phyloP scores from a whole-genome alignment of 108 stramenopile species.

The Skeletonema tropicum region DNA sequence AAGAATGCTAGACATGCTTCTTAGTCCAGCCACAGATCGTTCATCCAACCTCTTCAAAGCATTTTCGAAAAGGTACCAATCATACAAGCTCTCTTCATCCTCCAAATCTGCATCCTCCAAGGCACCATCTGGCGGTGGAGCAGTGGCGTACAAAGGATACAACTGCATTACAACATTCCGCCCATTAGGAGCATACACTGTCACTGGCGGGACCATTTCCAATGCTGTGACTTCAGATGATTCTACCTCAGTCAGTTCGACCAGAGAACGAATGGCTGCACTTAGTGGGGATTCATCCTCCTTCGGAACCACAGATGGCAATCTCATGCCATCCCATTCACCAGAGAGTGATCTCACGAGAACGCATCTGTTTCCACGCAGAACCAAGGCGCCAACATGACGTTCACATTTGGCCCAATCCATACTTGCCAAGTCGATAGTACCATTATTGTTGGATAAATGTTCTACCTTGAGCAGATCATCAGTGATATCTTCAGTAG shows the following conservation, averaged over 20 bases:
- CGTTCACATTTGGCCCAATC: conserved; percentile 50
- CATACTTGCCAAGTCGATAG: neutral
- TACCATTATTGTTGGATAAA: neutral
- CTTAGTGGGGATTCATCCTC: conserved; percentile 23
- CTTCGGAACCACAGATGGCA: conserved; percentile 48
- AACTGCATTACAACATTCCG: conserved; percentile 38
- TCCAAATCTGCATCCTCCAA: conserved; percentile 63
- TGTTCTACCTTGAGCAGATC: conserved; percentile 23
- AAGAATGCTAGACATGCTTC: conserved; percentile 27
- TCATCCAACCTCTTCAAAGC: conserved; percentile 40
- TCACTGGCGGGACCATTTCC: conserved; percentile 39
- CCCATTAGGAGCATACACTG: conserved; percentile 53
- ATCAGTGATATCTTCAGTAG: conserved; percentile 51
- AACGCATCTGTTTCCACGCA: conserved; percentile 67
- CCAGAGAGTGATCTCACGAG: conserved; percentile 48
- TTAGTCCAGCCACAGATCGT: conserved; percentile 40
- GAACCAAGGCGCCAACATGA: conserved; percentile 51
- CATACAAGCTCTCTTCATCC: conserved; percentile 62
- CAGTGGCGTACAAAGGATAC: conserved; percentile 52
- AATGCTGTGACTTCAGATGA: conserved; percentile 39
- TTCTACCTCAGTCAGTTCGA: conserved; percentile 52
- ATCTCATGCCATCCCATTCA: conserved; percentile 58
- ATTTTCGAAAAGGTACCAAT: conserved; percentile 59
- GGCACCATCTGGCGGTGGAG: conserved; percentile 58
- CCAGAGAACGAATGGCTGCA: conserved; percentile 50